phyloP scores from a whole-genome alignment of 345 rosid genomes.

The Hirschfeldia incana region DNA sequence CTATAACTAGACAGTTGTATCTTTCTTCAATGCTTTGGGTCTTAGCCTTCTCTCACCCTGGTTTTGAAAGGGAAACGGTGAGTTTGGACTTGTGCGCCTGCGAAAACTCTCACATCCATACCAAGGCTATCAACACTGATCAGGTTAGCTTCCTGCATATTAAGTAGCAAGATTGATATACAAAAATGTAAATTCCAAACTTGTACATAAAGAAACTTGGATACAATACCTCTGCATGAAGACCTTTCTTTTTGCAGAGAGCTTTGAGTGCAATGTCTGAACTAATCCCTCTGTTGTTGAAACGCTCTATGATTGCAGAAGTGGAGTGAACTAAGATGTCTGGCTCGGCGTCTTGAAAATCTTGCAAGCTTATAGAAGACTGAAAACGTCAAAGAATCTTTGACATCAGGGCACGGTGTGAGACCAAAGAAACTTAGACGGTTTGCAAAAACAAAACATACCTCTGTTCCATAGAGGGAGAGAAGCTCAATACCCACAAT shows the following conservation, averaged over 20 bases:
- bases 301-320: constrained; percentile 64
- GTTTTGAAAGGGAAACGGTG: constrained; percentile 93
- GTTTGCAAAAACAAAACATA: constrained; percentile 36
- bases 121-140: constrained; percentile 94
- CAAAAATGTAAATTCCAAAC: neutral
- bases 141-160: constrained; percentile 65
- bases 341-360: constrained; percentile 93
- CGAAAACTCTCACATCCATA: constrained; percentile 77
- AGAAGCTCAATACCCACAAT: constrained; percentile 76
- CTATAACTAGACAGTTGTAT: neutral
- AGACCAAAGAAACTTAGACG: neutral
- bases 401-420: constrained; percentile 27
- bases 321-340: constrained; percentile 73
- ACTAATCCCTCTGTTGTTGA: constrained; percentile 59
- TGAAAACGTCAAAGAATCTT: constrained; percentile 45
- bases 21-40: neutral
- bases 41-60: constrained; percentile 47
- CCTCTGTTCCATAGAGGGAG: constrained; percentile 85
- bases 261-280: constrained; percentile 73
- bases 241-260: constrained; percentile 89
- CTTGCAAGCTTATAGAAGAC: constrained; percentile 65
- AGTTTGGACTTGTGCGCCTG: constrained; percentile 73
- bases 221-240: constrained; percentile 63
- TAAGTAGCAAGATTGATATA: neutral
- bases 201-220: neutral